Percentiles rank a stretch among this genome's conserved stretches.
These are phyloP conservation scores for Hypocrella siamensis DNA, from an alignment of 2,329 filamentous ascomycete genomes.

Conservation along the genomic window DNA sequence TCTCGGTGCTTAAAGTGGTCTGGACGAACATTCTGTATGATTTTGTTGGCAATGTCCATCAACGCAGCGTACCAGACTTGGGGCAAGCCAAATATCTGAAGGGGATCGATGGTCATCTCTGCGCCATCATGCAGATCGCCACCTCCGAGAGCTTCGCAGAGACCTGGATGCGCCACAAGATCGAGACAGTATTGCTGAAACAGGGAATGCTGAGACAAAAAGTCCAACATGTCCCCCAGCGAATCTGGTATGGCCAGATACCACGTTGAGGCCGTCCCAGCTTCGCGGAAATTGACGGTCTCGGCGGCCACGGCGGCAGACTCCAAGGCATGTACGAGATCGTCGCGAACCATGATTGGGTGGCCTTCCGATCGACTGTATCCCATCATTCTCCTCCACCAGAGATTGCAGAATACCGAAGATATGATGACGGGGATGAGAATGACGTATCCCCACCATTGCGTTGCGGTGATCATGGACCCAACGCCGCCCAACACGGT, in stretches of 20 bases:
- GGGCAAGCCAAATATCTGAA: conserved; percentile 6
- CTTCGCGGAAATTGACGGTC: conserved; percentile 1
- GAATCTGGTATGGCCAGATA: conserved; percentile 6
- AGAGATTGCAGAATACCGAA: conserved; percentile 28
- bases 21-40: conserved; percentile 3
- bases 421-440: conserved; percentile 32
- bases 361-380: conserved; percentile 14
- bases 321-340: conserved; percentile 8
- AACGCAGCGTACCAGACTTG: conserved; percentile 4
- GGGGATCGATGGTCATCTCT: conserved; percentile 5
- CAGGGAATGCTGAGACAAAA: conserved; percentile 6
- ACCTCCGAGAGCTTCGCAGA: conserved; percentile 4
- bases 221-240: conserved; percentile 4
- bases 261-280: conserved; percentile 1
- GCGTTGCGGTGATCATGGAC: conserved; percentile 31
- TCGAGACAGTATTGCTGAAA: conserved; percentile 5
- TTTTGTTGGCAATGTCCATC: conserved; percentile 5
- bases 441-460: conserved; percentile 37
- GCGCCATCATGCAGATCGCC: neutral
- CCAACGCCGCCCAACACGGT: conserved; percentile 31
- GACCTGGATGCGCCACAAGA: conserved; percentile 1
- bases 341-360: conserved; percentile 1
- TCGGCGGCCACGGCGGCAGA: conserved; percentile 8
- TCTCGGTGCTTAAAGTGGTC: conserved; percentile 8
- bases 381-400: conserved; percentile 29